Conservation (phyloP, 495 filamentous ascomycete species). For the Chaetomidium leptoderma region DNA sequence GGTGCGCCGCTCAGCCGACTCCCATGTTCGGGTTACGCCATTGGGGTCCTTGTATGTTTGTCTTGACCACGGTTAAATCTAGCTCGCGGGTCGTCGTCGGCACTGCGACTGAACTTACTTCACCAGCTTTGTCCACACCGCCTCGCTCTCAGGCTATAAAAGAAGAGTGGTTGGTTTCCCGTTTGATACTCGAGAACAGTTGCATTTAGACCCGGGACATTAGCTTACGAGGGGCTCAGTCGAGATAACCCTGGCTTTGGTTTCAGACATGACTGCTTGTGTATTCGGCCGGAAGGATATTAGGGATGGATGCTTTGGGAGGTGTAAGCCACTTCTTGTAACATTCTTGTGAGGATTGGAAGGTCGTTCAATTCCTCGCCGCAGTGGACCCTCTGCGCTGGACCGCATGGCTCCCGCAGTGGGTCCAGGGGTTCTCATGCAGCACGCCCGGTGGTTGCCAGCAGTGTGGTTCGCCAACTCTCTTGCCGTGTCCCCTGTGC, state of each 20-base stretch:
- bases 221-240: conserved; percentile 34
- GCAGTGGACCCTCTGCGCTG: conserved; percentile 9
- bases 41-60: conserved; percentile 70
- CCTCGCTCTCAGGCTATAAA: conserved; percentile 49
- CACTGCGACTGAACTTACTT: conserved; percentile 19
- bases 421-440: background rate
- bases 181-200: background rate
- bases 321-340: conserved; percentile 1
- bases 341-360: background rate
- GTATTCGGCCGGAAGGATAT: background rate
- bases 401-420: conserved; percentile 8
- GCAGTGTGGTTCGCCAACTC: conserved; percentile 8
- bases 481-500: background rate
- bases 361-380: background rate
- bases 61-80: conserved; percentile 35
- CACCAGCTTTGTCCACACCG: conserved; percentile 64
- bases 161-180: background rate
- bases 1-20: conserved; percentile 73
- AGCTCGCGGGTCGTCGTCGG: background rate
- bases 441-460: background rate
- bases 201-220: background rate
- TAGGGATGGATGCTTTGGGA: background rate
- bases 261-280: conserved; percentile 13
- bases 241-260: conserved; percentile 24
- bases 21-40: conserved; percentile 68